A percentile compares a stretch with the other conserved stretches of the same genome.
Evolutionary conservation across 768 basidiomycete species (phyloP).

Genomic region (Tylopilus plumbeoviolaceoides): DNA sequence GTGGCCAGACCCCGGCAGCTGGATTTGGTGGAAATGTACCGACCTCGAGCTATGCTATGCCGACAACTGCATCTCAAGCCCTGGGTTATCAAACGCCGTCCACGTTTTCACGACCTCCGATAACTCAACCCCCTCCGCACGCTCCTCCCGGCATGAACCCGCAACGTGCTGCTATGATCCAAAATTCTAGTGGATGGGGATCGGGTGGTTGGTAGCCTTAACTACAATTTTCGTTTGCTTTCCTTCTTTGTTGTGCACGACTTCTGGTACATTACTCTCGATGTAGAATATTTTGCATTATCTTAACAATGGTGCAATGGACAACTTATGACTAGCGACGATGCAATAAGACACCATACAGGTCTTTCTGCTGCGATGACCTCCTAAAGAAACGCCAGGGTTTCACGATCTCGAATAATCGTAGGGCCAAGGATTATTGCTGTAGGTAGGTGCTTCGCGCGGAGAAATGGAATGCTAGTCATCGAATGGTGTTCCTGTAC

Average conservation of each 20-base stretch:
- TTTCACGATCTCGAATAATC: background rate
- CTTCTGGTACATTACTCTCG: background rate
- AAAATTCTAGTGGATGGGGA: constrained; percentile 41
- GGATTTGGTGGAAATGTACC: constrained; percentile 28
- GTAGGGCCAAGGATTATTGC: no score
- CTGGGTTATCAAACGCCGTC: constrained; percentile 40
- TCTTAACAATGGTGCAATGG: constrained; percentile 18
- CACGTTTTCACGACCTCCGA: constrained; percentile 37
- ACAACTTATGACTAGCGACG: constrained; percentile 3
- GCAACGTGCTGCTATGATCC: constrained; percentile 62
- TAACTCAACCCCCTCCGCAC: constrained; percentile 40
- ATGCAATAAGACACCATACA: background rate
- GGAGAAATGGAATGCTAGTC: background rate
- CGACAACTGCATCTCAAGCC: constrained; percentile 33
- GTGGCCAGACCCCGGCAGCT: constrained; percentile 35
- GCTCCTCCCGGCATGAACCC: constrained; percentile 63
- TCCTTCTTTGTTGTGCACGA: constrained; percentile 12
- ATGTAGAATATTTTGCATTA: constrained; percentile 28
- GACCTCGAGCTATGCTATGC: constrained; percentile 26
- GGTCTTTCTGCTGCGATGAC: no score
- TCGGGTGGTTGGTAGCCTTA: constrained; percentile 28
- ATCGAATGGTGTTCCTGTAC: constrained; percentile 18
- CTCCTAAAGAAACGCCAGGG: background rate
- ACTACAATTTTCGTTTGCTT: constrained; percentile 13
- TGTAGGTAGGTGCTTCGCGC: background rate